phyloP scores from a whole-genome alignment of 2,329 filamentous ascomycete species.

The Hymenoscyphus fraxineus region DNA sequence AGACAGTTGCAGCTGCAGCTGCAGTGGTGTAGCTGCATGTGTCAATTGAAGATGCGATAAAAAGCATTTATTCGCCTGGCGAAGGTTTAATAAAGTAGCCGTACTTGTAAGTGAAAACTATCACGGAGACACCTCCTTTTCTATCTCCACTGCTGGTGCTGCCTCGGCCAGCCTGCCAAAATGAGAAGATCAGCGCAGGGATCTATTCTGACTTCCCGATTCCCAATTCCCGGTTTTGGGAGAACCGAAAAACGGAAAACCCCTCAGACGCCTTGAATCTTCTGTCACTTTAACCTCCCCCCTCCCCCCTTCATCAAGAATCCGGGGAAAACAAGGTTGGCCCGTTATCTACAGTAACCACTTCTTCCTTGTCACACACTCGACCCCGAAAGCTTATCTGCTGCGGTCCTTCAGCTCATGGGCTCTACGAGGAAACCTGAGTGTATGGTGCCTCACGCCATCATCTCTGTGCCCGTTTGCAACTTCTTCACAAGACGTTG shows the following conservation, averaged over 20 bases:
- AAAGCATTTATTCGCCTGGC: not conserved
- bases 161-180: not conserved
- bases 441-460: not conserved
- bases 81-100: not conserved
- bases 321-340: not conserved
- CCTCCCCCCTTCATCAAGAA: not conserved
- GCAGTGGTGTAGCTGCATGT: too few species aligned
- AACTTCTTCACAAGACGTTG: not conserved
- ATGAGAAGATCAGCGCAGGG: slow-evolving; percentile 4
- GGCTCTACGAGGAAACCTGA: not conserved
- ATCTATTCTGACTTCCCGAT: not conserved
- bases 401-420: not conserved
- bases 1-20: too few species aligned
- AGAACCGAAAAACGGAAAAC: too few species aligned
- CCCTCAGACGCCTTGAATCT: not conserved
- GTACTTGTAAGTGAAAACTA: not conserved
- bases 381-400: not conserved
- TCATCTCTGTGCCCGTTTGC: not conserved
- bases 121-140: not conserved
- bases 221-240: not conserved
- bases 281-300: not conserved
- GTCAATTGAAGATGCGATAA: too few species aligned
- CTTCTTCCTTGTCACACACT: not conserved
- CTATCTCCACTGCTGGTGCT: not conserved
- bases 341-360: not conserved